A percentile compares a stretch with the other conserved stretches of the same genome.
phyloP scores from a whole-genome alignment of 176 grass and related monocot species.

The Aegilops sharonensis region DNA sequence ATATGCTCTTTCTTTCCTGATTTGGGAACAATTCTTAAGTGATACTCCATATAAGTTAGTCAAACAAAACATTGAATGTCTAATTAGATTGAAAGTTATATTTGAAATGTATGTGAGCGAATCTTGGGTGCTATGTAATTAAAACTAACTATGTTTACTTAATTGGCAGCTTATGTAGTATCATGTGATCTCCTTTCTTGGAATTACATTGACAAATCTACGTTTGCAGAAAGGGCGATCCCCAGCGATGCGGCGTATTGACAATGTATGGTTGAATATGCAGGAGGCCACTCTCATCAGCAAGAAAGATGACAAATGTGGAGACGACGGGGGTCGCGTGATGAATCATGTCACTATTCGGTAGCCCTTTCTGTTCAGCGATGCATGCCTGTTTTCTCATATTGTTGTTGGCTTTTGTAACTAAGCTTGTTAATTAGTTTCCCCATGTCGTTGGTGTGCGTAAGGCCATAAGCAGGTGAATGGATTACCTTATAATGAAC shows the following conservation, averaged over 20 bases:
- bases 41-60: too few species aligned
- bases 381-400: neutral
- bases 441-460: neutral
- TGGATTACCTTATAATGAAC: too few species aligned
- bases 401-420: neutral
- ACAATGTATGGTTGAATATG: neutral
- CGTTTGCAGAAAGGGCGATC: neutral
- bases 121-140: neutral
- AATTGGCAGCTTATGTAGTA: neutral
- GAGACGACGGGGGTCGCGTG: neutral
- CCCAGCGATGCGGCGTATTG: neutral
- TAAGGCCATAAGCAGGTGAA: too few species aligned
- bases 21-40: too few species aligned
- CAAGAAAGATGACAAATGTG: neutral
- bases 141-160: neutral
- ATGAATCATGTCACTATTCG: neutral
- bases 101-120: neutral
- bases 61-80: neutral
- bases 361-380: neutral
- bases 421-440: neutral
- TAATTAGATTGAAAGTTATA: neutral
- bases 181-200: neutral
- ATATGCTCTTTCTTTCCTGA: neutral
- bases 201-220: neutral
- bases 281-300: neutral